These are phyloP conservation scores for Lachancea kluyveri DNA, from an alignment of 805 yeast species.

Conservation along the genomic window DNA sequence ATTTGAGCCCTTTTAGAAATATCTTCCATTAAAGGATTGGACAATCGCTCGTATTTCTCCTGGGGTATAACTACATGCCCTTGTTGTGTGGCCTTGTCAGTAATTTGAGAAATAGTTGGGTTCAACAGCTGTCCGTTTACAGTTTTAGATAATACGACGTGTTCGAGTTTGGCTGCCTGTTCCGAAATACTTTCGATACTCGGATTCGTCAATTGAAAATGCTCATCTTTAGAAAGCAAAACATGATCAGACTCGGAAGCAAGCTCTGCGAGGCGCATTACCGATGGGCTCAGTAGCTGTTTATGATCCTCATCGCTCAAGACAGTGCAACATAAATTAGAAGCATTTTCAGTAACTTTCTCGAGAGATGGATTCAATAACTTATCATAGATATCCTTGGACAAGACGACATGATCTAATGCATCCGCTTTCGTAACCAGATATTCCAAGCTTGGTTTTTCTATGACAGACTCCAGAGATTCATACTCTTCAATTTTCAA, in stretches of 20 bases:
- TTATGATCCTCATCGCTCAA: not conserved
- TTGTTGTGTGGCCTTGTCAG: conserved; percentile 8
- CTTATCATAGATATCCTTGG: conserved; percentile 6
- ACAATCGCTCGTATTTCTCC: conserved; percentile 9
- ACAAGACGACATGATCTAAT: conserved; percentile 9
- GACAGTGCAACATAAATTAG: not conserved
- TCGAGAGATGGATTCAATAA: conserved; percentile 11
- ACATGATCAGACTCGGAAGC: conserved; percentile 1
- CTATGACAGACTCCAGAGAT: conserved; percentile 1
- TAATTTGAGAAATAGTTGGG: conserved; percentile 11
- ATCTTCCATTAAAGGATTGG: too few species aligned
- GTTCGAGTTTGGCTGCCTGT: conserved; percentile 22
- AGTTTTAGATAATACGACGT: conserved; percentile 13
- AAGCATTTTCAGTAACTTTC: conserved; percentile 9
- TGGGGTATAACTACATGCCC: conserved; percentile 20
- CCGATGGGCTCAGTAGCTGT: not conserved
- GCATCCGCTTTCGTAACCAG: conserved; percentile 10
- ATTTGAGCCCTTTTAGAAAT: too few species aligned
- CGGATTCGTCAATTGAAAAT: not conserved
- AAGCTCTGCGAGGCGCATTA: not conserved
- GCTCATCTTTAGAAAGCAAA: not conserved
- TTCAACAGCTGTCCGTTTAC: conserved; percentile 11
- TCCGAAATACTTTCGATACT: conserved; percentile 12
- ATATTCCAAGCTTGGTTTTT: conserved; percentile 12
- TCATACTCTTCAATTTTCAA: conserved; percentile 1